phyloP scores from a whole-genome alignment of 148 eudicot species.

The Vaccinium vitisidaea region DNA sequence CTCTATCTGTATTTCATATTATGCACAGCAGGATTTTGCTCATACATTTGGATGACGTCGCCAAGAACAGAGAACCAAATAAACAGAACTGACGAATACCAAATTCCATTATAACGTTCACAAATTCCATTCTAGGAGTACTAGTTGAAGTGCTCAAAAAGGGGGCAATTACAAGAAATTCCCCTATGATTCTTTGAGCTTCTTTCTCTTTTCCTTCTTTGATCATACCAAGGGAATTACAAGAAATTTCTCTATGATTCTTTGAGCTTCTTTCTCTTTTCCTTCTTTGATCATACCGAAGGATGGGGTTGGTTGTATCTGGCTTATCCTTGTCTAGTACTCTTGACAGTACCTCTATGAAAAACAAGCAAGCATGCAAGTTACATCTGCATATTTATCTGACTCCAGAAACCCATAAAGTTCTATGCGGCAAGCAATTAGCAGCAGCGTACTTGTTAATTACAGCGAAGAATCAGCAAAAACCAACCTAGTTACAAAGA shows the following conservation, averaged over 20 bases:
- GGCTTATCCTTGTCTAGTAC: neutral
- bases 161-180: neutral
- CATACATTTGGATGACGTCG: neutral
- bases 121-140: neutral
- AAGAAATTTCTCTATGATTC: neutral
- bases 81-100: neutral
- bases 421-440: neutral
- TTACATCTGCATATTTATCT: neutral
- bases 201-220: neutral
- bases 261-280: neutral
- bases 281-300: neutral
- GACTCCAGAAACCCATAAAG: neutral
- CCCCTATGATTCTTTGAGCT: neutral
- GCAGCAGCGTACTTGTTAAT: neutral
- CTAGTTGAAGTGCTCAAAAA: neutral
- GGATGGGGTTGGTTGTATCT: neutral
- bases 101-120: neutral
- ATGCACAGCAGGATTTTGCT: neutral
- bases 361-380: slow-evolving; percentile 5
- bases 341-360: neutral
- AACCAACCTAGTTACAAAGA: neutral
- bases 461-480: neutral
- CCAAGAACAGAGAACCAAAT: neutral
- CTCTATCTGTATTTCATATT: neutral
- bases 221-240: neutral